A percentile compares a stretch with the other conserved stretches of the same genome.
phyloP scores from a whole-genome alignment of 2,329 filamentous ascomycete genomes.

The Epichloe coenophiala region DNA sequence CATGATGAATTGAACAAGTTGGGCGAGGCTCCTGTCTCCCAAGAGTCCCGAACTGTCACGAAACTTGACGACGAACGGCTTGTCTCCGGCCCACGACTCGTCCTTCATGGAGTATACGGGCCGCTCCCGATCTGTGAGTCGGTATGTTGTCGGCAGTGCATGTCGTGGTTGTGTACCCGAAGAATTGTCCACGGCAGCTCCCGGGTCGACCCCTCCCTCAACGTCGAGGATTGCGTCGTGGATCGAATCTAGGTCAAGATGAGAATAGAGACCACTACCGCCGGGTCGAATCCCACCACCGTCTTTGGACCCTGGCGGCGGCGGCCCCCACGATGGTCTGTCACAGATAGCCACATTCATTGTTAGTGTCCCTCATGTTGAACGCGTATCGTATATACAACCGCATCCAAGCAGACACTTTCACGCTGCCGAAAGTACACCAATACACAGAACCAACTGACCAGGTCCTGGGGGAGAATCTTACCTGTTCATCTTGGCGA shows the following conservation, averaged over 20 bases:
- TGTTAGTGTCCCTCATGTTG: background rate
- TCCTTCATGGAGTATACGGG: slow-evolving; percentile 6
- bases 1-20: slow-evolving; percentile 17
- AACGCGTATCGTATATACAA: no score
- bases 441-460: background rate
- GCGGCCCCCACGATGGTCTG: slow-evolving; percentile 2
- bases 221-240: slow-evolving; percentile 22
- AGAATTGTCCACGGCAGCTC: slow-evolving; percentile 2
- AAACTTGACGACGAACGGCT: slow-evolving; percentile 14
- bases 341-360: background rate
- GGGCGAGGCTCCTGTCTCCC: slow-evolving; percentile 14
- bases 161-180: slow-evolving; percentile 3
- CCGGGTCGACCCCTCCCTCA: slow-evolving; percentile 10
- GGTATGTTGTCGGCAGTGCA: slow-evolving; percentile 2
- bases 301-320: slow-evolving; percentile 9
- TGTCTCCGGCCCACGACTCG: slow-evolving; percentile 5
- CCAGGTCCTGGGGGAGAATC: background rate
- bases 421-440: no score
- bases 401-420: no score
- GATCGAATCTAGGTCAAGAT: slow-evolving; percentile 22
- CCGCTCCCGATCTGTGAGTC: background rate
- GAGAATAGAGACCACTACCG: slow-evolving; percentile 18
- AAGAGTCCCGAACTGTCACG: slow-evolving; percentile 14
- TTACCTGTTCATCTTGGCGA: slow-evolving; percentile 12
- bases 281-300: background rate